Conservation (phyloP, 805 yeast genomes). For the Candida insectalens region DNA sequence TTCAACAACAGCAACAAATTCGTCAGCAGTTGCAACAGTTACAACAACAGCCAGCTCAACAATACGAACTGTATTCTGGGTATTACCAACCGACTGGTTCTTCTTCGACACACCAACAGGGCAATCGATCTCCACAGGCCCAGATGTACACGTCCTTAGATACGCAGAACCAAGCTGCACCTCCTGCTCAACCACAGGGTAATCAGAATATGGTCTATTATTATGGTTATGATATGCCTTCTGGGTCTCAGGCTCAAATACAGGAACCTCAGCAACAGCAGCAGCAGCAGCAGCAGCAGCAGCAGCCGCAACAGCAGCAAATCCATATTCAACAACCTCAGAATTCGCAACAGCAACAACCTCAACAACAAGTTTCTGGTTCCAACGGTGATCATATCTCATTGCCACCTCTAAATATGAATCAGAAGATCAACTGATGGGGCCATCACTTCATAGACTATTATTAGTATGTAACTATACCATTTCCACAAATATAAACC, state of each 20-base stretch:
- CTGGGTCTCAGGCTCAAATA: slow-evolving; percentile 8
- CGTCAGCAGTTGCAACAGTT: neutral
- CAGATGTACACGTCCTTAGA: slow-evolving; percentile 4
- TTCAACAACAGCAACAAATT: too few relatives aligned
- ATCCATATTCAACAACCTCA: slow-evolving; percentile 1
- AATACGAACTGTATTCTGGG: neutral
- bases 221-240: slow-evolving; percentile 8
- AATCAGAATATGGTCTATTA: slow-evolving; percentile 13
- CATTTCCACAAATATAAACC: slow-evolving; percentile 9
- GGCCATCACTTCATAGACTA: too few relatives aligned
- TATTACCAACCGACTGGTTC: neutral
- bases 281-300: slow-evolving; percentile 7
- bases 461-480: slow-evolving; percentile 3
- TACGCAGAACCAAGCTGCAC: slow-evolving; percentile 7
- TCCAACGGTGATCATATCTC: slow-evolving; percentile 20
- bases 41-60: neutral
- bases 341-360: slow-evolving; percentile 5
- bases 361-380: slow-evolving; percentile 1
- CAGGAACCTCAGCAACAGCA: slow-evolving; percentile 6
- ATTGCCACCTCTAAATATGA: slow-evolving; percentile 23
- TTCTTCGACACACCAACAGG: neutral
- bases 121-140: neutral
- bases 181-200: too few relatives aligned
- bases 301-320: slow-evolving; percentile 8
- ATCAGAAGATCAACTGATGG: slow-evolving; percentile 14